Base-by-base conservation (phyloP, 2,329 filamentous ascomycete genomes). In the Cyphellophora europaea region DNA sequence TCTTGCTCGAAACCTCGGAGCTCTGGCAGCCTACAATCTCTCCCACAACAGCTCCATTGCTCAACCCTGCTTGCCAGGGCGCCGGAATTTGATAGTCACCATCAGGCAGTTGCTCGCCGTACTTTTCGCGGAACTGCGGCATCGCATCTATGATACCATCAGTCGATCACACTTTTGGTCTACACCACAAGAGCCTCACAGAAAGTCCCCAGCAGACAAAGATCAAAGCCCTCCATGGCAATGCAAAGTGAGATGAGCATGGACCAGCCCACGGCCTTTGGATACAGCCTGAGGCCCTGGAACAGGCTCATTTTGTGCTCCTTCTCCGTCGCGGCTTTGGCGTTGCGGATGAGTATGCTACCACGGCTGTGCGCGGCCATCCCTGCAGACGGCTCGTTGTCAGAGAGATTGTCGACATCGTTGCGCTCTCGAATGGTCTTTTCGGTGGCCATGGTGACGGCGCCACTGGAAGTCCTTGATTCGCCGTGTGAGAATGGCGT, bases 171-270 rank as follows among this genome's bases (percentile, higher is more conserved):
- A 8, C n/a, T 25, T n/a, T 8, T 25, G 8, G 21, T 8, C 21
- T 25, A 25, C 8, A 25, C 8, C 21, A n/a, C n/a, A 25, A n/a
- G 21, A 30, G 28, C 6, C 47, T 52, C 38, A 18, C 41, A 49
- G 36, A 54, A 49, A 17, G 33, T 43, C 17, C 37, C 36, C 11
- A 53, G 19, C 23, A 93, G 65, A 50, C 75, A 79, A 39, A 91
- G 69, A 53, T 93, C 85, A 28, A 47, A 50, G 3, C 48, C 48
- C 25, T 93, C 86, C 87, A 94, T 94, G 50, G 75, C 77, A 52
- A 93, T 91, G 55, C 82, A 88, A 0, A 84, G 89, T n/a, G 82
- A 89, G 57, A 94, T 88, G 40, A 93, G 65, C 33, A 93, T 52
- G 49, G 79, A 85, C 84, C 85, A 94, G 14, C 65, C 71, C 37